Evolutionary conservation across 306 rosid genomes (phyloP).

Genomic region (Vachellia pachyceras): DNA sequence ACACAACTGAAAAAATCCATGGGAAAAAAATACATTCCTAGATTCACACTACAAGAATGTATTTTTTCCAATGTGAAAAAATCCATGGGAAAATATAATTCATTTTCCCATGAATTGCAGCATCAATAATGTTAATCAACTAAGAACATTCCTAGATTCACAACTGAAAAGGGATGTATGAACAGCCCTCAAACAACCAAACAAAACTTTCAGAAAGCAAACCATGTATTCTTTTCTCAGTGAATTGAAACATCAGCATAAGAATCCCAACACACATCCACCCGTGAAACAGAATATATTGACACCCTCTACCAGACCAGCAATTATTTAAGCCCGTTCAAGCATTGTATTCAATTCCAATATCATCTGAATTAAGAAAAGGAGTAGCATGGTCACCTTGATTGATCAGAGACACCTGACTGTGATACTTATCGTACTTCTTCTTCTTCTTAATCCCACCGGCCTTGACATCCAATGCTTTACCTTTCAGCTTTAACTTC

Average conservation of each 20-base stretch:
- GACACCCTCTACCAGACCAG: neutral
- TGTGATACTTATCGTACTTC: slow-evolving; percentile 27
- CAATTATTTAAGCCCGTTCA: neutral
- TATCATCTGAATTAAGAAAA: neutral
- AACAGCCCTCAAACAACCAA: neutral
- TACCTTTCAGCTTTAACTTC: slow-evolving; percentile 64
- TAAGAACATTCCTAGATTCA: neutral
- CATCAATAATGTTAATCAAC: neutral
- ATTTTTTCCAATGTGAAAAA: no score
- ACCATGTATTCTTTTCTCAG: neutral
- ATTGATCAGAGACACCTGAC: slow-evolving; percentile 7
- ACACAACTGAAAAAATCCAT: no score
- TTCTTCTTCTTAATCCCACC: slow-evolving; percentile 44
- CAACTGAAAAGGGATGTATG: neutral
- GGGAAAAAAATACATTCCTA: no score
- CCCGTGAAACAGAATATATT: neutral
- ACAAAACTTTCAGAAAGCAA: neutral
- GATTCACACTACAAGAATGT: no score
- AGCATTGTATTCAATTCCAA: neutral
- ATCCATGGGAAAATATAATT: no score
- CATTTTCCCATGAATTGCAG: neutral
- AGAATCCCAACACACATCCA: neutral
- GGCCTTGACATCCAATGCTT: slow-evolving; percentile 48
- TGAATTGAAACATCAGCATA: neutral
- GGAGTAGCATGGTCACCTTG: slow-evolving; percentile 28